phyloP scores from a whole-genome alignment of 2,329 filamentous ascomycete genomes.

The Raffaelea arxii region DNA sequence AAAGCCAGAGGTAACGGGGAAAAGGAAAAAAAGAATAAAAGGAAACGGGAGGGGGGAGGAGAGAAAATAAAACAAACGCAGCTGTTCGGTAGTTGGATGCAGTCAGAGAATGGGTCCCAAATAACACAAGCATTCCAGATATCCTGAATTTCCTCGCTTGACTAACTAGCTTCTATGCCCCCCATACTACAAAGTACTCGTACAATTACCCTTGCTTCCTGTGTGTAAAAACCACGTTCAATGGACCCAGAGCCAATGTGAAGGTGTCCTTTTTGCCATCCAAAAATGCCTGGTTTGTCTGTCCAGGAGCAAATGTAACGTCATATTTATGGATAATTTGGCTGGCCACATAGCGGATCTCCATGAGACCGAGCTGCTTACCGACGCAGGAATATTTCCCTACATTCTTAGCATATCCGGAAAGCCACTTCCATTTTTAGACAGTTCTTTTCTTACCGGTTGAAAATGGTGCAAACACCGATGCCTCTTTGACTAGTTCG shows the following conservation, averaged over 20 bases:
- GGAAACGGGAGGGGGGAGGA: no score
- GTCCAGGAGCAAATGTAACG: conserved; percentile 11
- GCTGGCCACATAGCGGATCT: conserved; percentile 14
- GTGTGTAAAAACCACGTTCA: no score
- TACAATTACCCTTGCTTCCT: no score
- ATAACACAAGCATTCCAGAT: no score
- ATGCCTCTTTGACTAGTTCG: conserved; percentile 16
- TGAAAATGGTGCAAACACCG: conserved; percentile 18
- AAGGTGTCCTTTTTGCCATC: conserved; percentile 4
- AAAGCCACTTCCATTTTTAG: background rate
- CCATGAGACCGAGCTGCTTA: conserved; percentile 25
- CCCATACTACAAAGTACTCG: no score
- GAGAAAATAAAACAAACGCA: no score
- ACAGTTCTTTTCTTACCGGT: conserved; percentile 13
- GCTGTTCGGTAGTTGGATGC: no score
- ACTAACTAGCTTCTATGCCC: no score
- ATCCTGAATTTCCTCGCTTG: no score
- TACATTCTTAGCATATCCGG: conserved; percentile 4
- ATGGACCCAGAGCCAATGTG: background rate
- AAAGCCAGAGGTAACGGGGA: no score
- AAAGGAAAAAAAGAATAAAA: no score
- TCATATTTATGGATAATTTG: conserved; percentile 13
- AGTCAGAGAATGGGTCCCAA: no score
- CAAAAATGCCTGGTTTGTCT: conserved; percentile 8
- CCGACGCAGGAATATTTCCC: conserved; percentile 25